Evolutionary conservation across 768 basidiomycete genomes (phyloP), one percentile per base, ranked within the genome.

Genomic region (Tremella yokohamensis): DNA sequence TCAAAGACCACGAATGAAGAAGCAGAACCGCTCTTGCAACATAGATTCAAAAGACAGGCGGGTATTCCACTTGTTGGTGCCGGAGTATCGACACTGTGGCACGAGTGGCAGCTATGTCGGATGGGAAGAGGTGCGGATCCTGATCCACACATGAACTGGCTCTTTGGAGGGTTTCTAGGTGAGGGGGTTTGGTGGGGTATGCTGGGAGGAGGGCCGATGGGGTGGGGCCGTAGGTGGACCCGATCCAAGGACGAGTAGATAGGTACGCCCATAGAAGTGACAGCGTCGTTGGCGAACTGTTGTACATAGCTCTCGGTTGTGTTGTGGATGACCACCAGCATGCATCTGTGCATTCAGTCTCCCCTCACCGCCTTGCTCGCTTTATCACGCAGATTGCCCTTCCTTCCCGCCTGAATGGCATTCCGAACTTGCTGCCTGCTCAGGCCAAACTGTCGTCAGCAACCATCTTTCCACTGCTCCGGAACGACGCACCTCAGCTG

Each of bases 51-150:
- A 6, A 34, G 29, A n/a, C 15, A 8, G 15, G n/a, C 26, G 1
- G 64, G 65, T 3, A 66, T 70, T 7, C 63, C 65, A 16, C 51
- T 73, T 19, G 60, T 70, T 7, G 71, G 71, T 18, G 71, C 71
- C 16, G 68, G 68, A 8, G 54, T 73, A 1, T 66, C 68, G 3
- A 73, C 71, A 1, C 54, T 68, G 25, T 73, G 71, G 71, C 71
- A 73, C 42, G 71, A 73, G 61, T 73, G 71, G 71, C 71, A 73
- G 54, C 49, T 70, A 40, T 58, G 54, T 29, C 55, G 69, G 25
- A 57, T 73, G 8, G 66, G 58, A 15, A 50, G 71, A 38, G 66
- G 71, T 0, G 40, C 61, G 8, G 61, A 73, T 38, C 63, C 71
- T 24, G 66, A 70, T 60, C n/a, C 49, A 34, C 38, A 49, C 18